Base-by-base conservation (phyloP, 2,329 filamentous ascomycete genomes). In the Tolypocladium ophioglossoides region DNA sequence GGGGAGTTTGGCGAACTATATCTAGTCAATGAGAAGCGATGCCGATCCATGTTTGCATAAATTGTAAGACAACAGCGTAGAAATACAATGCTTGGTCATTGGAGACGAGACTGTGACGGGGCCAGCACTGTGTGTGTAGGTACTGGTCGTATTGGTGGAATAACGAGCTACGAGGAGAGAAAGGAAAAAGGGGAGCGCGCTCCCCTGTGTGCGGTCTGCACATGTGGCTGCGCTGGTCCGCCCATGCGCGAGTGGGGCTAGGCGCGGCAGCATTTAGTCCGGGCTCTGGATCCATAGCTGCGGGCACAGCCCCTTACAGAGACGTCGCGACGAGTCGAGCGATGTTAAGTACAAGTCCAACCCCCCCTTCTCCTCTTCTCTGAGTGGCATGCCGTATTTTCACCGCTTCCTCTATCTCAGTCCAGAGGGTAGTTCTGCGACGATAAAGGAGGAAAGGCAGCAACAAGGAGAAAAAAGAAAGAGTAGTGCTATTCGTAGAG, bases 321-420 rank as follows among this genome's bases (percentile, higher is more conserved):
- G 52, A 56, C 48, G 32, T 56, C 52, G 34, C 47, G 47, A 51
- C 49, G 52, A 56, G 57, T 50, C 54, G 58, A 59, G 56, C 46
- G 52, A 46, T 54, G 53, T 56, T 49, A 52, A 52, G 54, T 46
- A 52, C 49, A 39, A 53, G 38, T 54, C 39, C 37, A 32, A 32
- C 24, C 27, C 5, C 27, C 44, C 27, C 48, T 41, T 34, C 39
- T 46, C 46, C 37, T 18, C 47, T 44, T 40, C n/a, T 24, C 16
- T 48, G 44, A 48, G 44, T 48, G 27, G 44, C 27, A 48, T 48
- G 18, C 44, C 44, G 18, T n/a, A 4, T 20, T 34, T 32, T 12
- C 16, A 14, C 18, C 18, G 27, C 27, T 48, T 47, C 24, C 44
- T 32, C 20, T 10, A 24, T 32, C 44, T 20, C 44, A 32, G 44